phyloP scores from a whole-genome alignment of 139 green algal genomes.

The Chlorella sp. region DNA sequence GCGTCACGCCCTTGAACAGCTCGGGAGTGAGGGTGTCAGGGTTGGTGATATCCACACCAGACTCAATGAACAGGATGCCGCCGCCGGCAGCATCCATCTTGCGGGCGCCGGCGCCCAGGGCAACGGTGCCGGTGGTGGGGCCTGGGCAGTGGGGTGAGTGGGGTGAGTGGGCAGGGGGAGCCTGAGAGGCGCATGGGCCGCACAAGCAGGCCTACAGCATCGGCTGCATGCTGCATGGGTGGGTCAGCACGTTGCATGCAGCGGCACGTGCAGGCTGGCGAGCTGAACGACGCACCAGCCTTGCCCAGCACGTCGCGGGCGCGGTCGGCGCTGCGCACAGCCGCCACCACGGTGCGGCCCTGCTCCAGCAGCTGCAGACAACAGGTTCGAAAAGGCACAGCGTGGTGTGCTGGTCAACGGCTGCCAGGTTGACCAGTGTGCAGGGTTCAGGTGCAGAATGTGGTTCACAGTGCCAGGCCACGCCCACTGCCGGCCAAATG shows the following conservation, averaged over 20 bases:
- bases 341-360: slow-evolving; percentile 81
- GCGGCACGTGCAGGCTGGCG: no score
- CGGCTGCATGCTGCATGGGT: no score
- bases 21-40: slow-evolving; percentile 61
- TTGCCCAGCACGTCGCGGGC: slow-evolving; percentile 52
- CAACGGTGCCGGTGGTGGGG: background rate
- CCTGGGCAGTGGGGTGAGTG: background rate
- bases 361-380: slow-evolving; percentile 29
- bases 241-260: no score
- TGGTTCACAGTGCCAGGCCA: no score
- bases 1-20: slow-evolving; percentile 79
- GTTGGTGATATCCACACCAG: slow-evolving; percentile 77
- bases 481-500: no score
- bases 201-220: no score
- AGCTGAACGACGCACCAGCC: no score
- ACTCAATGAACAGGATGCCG: slow-evolving; percentile 75
- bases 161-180: background rate
- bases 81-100: background rate
- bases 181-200: no score
- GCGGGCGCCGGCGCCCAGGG: slow-evolving; percentile 21
- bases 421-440: no score
- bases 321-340: slow-evolving; percentile 58
- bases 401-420: no score
- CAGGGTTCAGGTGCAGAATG: no score
- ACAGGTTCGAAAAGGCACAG: no score